Conservation (phyloP, 129 eudicot species). For the Helichrysum umbraculigerum region DNA sequence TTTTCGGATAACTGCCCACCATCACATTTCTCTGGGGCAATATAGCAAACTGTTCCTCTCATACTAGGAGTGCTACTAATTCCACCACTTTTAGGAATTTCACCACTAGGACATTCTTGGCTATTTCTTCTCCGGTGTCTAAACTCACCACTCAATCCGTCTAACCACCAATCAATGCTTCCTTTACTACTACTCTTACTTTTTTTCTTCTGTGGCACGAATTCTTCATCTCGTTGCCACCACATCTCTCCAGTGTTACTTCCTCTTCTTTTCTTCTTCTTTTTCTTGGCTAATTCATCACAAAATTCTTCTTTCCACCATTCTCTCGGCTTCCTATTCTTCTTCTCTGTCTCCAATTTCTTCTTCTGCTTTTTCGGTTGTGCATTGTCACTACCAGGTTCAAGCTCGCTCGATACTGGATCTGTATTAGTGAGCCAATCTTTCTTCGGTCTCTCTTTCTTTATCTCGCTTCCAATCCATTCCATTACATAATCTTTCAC, state of each 20-base stretch:
- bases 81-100: constrained; percentile 93
- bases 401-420: constrained; percentile 36
- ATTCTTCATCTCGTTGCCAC: constrained; percentile 93
- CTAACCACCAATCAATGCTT: constrained; percentile 91
- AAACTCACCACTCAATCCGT: constrained; percentile 81
- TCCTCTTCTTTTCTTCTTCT: constrained; percentile 58
- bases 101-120: constrained; percentile 72
- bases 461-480: constrained; percentile 98
- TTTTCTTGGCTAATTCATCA: constrained; percentile 79
- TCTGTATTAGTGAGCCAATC: constrained; percentile 55
- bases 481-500: constrained; percentile 97
- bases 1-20: constrained; percentile 81
- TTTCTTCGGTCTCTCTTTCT: constrained; percentile 79
- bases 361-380: constrained; percentile 60
- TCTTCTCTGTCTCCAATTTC: constrained; percentile 67
- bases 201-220: constrained; percentile 59
- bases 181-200: constrained; percentile 67
- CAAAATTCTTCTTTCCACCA: constrained; percentile 99
- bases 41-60: constrained; percentile 97
- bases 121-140: constrained; percentile 72
- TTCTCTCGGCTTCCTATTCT: constrained; percentile 81
- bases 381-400: constrained; percentile 17
- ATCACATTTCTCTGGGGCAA: constrained; percentile 90
- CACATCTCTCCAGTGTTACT: constrained; percentile 66
- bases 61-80: constrained; percentile 96